Evolutionary conservation across 208 protist species (phyloP).

Genomic region (Acanthamoeba culbertsoni): DNA sequence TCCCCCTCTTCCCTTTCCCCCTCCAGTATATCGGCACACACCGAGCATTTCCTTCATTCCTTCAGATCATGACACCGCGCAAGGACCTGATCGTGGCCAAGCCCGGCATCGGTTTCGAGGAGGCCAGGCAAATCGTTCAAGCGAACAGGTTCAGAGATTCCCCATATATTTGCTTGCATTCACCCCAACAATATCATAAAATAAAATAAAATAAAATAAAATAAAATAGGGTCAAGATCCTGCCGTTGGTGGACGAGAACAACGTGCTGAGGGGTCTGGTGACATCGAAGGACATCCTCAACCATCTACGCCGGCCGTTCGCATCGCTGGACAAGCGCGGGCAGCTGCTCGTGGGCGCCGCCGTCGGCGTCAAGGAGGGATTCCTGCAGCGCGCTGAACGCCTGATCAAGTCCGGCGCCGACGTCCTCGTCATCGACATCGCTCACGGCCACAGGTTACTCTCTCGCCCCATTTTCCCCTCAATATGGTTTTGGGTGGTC

Average conservation of each 20-base stretch:
- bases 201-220: neutral
- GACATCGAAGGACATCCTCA: constrained; percentile 74
- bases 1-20: neutral
- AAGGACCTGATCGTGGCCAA: constrained; percentile 76
- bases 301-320: constrained; percentile 58
- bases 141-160: constrained; percentile 72
- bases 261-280: constrained; percentile 91
- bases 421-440: constrained; percentile 93
- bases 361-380: constrained; percentile 90
- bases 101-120: constrained; percentile 88
- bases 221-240: constrained; percentile 89
- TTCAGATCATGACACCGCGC: constrained; percentile 13
- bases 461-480: neutral
- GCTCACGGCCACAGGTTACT: constrained; percentile 70
- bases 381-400: constrained; percentile 88
- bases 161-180: constrained; percentile 11
- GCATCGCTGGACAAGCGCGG: neutral
- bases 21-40: too few relatives aligned
- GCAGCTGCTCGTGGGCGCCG: constrained; percentile 84
- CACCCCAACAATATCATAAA: neutral
- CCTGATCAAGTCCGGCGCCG: constrained; percentile 89
- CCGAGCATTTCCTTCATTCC: neutral
- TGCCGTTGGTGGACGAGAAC: constrained; percentile 94
- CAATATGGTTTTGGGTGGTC: too few relatives aligned
- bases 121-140: constrained; percentile 95